Percentiles rank a stretch among this genome's conserved stretches.
Conservation (phyloP, 2,329 filamentous ascomycete species). For the Botrytis byssoidea region DNA sequence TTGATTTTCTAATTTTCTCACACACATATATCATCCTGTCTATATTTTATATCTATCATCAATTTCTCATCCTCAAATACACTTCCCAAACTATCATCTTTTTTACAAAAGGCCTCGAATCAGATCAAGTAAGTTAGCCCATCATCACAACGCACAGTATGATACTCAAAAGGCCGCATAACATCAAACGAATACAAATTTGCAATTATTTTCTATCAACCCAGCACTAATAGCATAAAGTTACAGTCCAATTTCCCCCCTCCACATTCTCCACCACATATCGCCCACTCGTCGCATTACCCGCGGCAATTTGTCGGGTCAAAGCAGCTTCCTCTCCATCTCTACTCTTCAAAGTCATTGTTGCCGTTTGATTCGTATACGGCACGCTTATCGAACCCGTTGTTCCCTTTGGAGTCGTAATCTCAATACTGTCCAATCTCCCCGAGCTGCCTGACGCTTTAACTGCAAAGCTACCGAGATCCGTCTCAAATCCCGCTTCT, state of each 20-base stretch:
- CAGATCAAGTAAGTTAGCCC: background rate
- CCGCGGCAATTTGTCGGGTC: background rate
- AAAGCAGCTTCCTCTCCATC: no score
- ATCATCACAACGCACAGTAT: background rate
- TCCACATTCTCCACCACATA: background rate
- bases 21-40: background rate
- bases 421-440: background rate
- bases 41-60: no score
- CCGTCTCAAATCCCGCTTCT: slow-evolving; percentile 45
- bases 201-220: background rate
- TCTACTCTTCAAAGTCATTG: background rate
- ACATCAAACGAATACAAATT: background rate
- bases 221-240: background rate
- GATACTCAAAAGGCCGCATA: rapidly evolving
- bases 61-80: no score
- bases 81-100: no score
- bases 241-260: slow-evolving; percentile 10
- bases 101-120: background rate
- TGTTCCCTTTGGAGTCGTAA: background rate
- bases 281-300: background rate
- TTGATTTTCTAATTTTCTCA: no score
- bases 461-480: slow-evolving; percentile 42
- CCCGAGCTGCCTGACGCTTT: slow-evolving; percentile 4
- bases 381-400: background rate
- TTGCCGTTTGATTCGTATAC: background rate